phyloP scores from a whole-genome alignment of 768 basidiomycete genomes.

The Tulasnella sp. region DNA sequence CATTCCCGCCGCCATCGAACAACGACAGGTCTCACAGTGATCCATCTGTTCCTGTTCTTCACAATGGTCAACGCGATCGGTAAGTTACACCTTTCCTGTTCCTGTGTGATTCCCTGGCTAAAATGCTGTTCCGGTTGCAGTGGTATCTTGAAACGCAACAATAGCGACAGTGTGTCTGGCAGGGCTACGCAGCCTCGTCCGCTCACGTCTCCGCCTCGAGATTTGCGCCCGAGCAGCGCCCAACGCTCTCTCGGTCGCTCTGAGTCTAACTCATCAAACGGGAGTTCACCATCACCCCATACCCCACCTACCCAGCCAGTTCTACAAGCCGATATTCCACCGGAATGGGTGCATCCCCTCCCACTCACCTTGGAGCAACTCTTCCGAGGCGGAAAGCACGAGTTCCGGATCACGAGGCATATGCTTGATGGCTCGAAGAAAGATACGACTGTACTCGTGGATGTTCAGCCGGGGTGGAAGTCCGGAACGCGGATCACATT shows the following conservation, averaged over 20 bases:
- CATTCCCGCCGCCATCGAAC: not conserved
- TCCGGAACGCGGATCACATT: conserved; percentile 51
- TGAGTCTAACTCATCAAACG: no score
- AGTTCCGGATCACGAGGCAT: conserved; percentile 50
- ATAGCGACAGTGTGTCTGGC: no score
- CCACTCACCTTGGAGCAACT: conserved; percentile 52
- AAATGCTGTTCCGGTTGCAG: no score
- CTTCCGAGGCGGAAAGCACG: conserved; percentile 43
- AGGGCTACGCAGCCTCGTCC: no score
- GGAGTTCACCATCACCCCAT: no score
- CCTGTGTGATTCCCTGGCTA: no score
- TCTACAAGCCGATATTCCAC: conserved; percentile 8
- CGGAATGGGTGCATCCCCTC: conserved; percentile 59
- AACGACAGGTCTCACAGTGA: not conserved
- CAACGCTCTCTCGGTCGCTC: no score
- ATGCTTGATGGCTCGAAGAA: conserved; percentile 34
- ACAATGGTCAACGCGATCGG: not conserved
- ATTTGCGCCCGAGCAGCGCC: no score
- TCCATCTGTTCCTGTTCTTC: not conserved
- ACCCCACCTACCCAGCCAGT: no score
- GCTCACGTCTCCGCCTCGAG: no score
- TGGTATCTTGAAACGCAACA: no score
- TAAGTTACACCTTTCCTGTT: not conserved
- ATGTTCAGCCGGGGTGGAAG: conserved; percentile 52
- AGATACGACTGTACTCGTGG: conserved; percentile 44